These are phyloP conservation scores for Acer saccharum DNA, from an alignment of 345 rosid species.

Conservation along the genomic window DNA sequence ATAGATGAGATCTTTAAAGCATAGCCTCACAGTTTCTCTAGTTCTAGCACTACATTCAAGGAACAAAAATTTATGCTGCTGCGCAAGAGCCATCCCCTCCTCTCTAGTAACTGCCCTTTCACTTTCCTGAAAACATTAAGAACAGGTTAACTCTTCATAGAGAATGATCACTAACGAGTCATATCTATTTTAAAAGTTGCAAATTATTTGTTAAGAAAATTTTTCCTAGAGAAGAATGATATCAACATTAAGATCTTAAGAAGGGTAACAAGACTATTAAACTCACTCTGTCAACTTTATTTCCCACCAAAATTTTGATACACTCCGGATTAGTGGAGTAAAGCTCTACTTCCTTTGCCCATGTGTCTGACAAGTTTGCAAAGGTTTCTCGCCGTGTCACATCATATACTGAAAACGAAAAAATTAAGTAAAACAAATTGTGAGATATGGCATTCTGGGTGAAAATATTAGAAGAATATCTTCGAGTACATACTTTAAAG, in stretches of 20 bases:
- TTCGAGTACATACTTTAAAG: background rate
- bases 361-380: constrained; percentile 68
- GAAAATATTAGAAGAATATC: background rate
- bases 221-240: background rate
- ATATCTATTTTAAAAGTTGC: background rate
- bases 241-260: background rate
- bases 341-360: constrained; percentile 89
- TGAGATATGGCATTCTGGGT: background rate
- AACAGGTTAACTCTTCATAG: background rate
- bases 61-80: constrained; percentile 66
- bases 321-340: constrained; percentile 79
- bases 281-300: constrained; percentile 83
- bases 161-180: background rate
- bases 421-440: constrained; percentile 10
- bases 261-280: background rate
- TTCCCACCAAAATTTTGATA: constrained; percentile 79
- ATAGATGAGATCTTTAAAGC: constrained; percentile 66
- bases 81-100: constrained; percentile 84
- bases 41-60: constrained; percentile 89
- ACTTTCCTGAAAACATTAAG: constrained; percentile 53
- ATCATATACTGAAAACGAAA: constrained; percentile 64
- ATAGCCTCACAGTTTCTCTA: constrained; percentile 62
- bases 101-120: constrained; percentile 82
- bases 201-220: background rate
- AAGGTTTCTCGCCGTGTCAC: constrained; percentile 84